These are phyloP conservation scores for Tuctoria greenei DNA, from an alignment of 176 grass and related monocot genomes.

Conservation along the genomic window DNA sequence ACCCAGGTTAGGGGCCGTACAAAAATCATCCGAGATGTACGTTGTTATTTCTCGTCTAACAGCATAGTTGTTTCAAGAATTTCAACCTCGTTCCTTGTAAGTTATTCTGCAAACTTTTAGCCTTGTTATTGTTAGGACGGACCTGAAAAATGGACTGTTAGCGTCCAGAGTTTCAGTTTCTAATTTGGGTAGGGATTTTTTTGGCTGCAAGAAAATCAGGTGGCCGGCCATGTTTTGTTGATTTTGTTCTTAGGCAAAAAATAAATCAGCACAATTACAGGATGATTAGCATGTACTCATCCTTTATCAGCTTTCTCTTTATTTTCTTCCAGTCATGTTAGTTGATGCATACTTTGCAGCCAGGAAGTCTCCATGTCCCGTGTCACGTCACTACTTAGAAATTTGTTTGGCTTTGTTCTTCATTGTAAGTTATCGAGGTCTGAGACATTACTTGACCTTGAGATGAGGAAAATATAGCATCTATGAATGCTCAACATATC, in stretches of 20 bases:
- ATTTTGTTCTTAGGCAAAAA: not conserved
- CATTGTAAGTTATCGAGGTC: not conserved
- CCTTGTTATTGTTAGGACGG: not conserved
- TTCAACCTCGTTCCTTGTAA: constrained; percentile 17
- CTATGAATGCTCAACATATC: not conserved
- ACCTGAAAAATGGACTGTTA: constrained; percentile 7
- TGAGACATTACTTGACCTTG: not conserved
- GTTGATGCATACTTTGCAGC: not conserved
- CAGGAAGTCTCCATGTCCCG: not conserved
- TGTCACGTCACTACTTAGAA: not conserved
- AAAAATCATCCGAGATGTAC: not conserved
- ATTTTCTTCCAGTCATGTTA: not conserved
- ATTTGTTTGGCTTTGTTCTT: not conserved
- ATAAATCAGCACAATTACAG: not conserved
- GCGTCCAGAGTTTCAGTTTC: not conserved
- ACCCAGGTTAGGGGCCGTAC: not conserved
- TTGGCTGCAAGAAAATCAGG: not conserved
- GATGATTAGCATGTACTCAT: not conserved
- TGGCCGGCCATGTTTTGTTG: not conserved
- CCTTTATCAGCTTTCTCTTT: not conserved
- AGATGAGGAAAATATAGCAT: not conserved
- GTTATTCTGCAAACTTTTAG: not conserved
- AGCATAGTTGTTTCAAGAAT: constrained; percentile 19
- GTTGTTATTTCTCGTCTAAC: constrained; percentile 3
- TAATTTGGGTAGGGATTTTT: not conserved